phyloP scores from a whole-genome alignment of 768 basidiomycete species.

The Mycena sanguinolenta region DNA sequence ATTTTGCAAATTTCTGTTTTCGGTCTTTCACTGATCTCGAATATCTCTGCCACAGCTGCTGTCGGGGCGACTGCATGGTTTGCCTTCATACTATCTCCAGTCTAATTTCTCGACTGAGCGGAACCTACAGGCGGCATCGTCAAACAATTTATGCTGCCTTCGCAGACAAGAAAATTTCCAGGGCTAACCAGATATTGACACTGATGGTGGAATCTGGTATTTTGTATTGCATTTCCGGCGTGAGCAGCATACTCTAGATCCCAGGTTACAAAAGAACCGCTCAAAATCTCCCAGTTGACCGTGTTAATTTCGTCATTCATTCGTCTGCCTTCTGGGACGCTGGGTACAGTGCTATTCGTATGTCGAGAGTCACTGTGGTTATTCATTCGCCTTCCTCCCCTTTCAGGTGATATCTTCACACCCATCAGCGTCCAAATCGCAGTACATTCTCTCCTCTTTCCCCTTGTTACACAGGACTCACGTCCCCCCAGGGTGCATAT shows the following conservation, averaged over 20 bases:
- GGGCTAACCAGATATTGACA: not conserved
- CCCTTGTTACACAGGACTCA: not conserved
- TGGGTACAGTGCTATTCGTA: no score
- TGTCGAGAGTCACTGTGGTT: no score
- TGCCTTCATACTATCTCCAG: not conserved
- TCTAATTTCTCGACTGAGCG: no score
- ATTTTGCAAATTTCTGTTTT: not conserved
- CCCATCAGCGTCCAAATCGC: slow-evolving; percentile 36
- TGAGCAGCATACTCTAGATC: not conserved
- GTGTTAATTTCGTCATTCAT: slow-evolving; percentile 21
- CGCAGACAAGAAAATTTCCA: not conserved
- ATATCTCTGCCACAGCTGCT: not conserved
- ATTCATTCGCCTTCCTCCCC: slow-evolving; percentile 30
- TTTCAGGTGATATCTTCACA: slow-evolving; percentile 34
- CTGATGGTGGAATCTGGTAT: not conserved
- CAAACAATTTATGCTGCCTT: not conserved
- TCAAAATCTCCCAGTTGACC: slow-evolving; percentile 10
- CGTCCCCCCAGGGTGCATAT: not conserved
- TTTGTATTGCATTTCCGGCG: not conserved
- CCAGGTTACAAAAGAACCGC: no score
- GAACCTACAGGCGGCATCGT: slow-evolving; percentile 1
- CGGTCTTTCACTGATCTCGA: slow-evolving; percentile 1
- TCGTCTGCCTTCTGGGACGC: no score
- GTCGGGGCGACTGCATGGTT: slow-evolving; percentile 6
- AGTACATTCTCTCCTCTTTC: slow-evolving; percentile 9